Conservation (phyloP, 2,329 filamentous ascomycete genomes). For the Paramyrothecium roridum region DNA sequence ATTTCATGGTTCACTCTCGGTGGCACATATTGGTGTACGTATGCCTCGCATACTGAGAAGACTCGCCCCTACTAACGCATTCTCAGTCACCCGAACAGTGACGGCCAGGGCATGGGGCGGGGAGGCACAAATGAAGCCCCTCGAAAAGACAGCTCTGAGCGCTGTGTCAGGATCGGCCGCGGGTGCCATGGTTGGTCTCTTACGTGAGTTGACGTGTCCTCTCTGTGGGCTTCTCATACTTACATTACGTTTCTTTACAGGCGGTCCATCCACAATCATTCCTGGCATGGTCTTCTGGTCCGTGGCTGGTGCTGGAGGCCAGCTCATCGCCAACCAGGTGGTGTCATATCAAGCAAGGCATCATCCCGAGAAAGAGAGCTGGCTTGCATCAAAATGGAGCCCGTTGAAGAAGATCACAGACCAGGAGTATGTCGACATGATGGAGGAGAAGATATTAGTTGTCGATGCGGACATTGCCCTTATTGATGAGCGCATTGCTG, state of each 20-base stretch:
- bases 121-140: slow-evolving; percentile 48
- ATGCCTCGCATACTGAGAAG: not conserved
- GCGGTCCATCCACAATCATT: slow-evolving; percentile 49
- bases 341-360: slow-evolving; percentile 17
- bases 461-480: slow-evolving; percentile 76
- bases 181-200: slow-evolving; percentile 55
- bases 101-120: slow-evolving; percentile 46
- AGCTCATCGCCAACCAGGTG: slow-evolving; percentile 30
- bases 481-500: slow-evolving; percentile 69
- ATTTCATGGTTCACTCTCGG: slow-evolving; percentile 81
- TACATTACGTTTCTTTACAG: slow-evolving; percentile 29
- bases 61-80: slow-evolving; percentile 5
- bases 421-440: slow-evolving; percentile 67
- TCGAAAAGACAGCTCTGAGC: slow-evolving; percentile 65
- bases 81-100: slow-evolving; percentile 44
- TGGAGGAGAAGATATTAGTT: slow-evolving; percentile 67
- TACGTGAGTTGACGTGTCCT: slow-evolving; percentile 38
- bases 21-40: slow-evolving; percentile 70
- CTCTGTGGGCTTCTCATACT: slow-evolving; percentile 6
- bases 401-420: slow-evolving; percentile 69
- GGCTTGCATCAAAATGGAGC: slow-evolving; percentile 63
- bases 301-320: slow-evolving; percentile 35
- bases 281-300: slow-evolving; percentile 49
- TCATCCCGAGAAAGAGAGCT: slow-evolving; percentile 36
- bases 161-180: slow-evolving; percentile 68